Evolutionary conservation across 352 stramenopile species (phyloP).

Genomic region (Phytophthora pisi): DNA sequence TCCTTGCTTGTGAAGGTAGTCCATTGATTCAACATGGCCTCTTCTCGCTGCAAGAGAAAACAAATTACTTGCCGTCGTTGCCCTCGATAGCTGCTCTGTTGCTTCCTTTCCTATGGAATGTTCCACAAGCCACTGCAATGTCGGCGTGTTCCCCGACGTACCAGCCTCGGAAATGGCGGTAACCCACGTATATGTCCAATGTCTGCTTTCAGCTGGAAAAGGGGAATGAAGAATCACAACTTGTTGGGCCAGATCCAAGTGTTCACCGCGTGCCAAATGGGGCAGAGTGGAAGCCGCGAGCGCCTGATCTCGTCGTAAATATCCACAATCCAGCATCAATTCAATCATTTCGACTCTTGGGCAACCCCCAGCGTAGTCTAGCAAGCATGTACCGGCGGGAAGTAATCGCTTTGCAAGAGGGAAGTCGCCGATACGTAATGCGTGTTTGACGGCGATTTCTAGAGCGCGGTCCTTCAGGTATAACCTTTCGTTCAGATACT

Average conservation of each 20-base stretch:
- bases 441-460: conserved; percentile 1
- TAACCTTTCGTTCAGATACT: conserved; percentile 8
- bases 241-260: conserved; percentile 6
- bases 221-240: conserved; percentile 14
- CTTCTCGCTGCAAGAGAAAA: not conserved
- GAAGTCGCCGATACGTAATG: not conserved
- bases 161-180: not conserved
- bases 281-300: not conserved
- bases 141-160: not conserved
- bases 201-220: not conserved
- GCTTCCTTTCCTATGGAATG: not conserved
- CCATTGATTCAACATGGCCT: conserved; percentile 4
- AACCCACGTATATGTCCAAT: conserved; percentile 8
- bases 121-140: conserved; percentile 3
- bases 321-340: conserved; percentile 8
- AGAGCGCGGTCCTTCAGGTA: not conserved
- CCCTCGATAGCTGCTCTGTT: not conserved
- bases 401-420: conserved; percentile 4
- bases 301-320: conserved; percentile 3
- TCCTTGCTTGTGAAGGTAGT: conserved; percentile 3
- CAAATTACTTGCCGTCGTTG: not conserved
- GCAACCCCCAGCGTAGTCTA: conserved; percentile 3
- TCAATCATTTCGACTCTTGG: conserved; percentile 1
- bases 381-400: not conserved
- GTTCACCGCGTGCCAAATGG: conserved; percentile 4